Evolutionary conservation across 2,329 filamentous ascomycete species (phyloP), one percentile per base, ranked within the genome.

Genomic region (Seiridium unicorne): DNA sequence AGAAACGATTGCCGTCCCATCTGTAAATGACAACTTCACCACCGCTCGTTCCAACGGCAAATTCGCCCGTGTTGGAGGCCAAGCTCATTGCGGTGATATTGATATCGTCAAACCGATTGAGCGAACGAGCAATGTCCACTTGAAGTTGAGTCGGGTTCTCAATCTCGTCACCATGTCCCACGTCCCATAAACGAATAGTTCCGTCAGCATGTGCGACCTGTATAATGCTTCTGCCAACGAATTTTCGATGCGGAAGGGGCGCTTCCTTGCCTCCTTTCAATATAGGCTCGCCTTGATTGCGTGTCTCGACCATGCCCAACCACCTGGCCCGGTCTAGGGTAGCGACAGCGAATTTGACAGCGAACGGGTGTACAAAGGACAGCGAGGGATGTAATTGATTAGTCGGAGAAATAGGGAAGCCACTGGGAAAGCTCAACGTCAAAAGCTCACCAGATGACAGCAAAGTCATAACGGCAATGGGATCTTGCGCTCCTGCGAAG

Each of bases 361-460:
- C 86, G 71, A 96, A 98, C 0, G 95, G 95, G 70, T 97, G 93
- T 5, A 97, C 89, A 63, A 97, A 91, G 1, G 90, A 90, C 51
- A 97, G 77, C 2, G 91, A 97, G 0, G 93, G 85, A 69, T 96
- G 94, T 5, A 99, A 83, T 75, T 97, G 92, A 69, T 97, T 97
- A 3, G 93, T 97, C 1, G 95, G 93, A 35, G 89, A 91, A 59
- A 98, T 96, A 1, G 92, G 90, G 73, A 93, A 91, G 35, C 95
- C 95, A 53, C 89, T 95, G 0, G 95, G 95, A 70, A 98, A 98
- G 68, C 89, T 96, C 72, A 98, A 78, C 0, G 94, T 96, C 56
- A 96, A 83, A 35, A 98, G 77, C 75, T 98, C 94, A 31, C 95
- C 95, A 1, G 93, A 97, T 0, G 89, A 88, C 3, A 98, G 79